Conservation (phyloP, 1,284 basidiomycete species). For the Phellopilus nigrolimitatus region DNA sequence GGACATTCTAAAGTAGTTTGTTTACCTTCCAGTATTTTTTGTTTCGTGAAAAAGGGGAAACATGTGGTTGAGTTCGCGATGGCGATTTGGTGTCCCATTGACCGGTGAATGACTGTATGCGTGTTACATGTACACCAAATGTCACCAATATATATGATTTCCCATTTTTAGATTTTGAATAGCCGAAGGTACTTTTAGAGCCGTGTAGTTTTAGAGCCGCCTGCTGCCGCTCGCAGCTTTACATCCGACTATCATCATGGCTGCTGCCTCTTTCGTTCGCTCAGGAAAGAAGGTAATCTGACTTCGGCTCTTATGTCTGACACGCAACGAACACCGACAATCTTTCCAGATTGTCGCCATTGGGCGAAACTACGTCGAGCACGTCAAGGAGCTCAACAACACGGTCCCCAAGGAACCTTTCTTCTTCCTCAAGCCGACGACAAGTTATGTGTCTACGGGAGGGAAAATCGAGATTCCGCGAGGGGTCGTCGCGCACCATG, state of each 20-base stretch:
- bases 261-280: conserved; percentile 13
- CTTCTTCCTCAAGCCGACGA: conserved; percentile 97
- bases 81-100: too few species aligned
- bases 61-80: too few species aligned
- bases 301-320: too few species aligned
- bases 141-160: too few species aligned
- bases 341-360: conserved; percentile 82
- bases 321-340: neutral
- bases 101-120: too few species aligned
- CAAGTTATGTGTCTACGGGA: conserved; percentile 77
- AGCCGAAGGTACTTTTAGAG: too few species aligned
- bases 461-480: conserved; percentile 82
- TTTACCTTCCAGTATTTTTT: too few species aligned
- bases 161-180: too few species aligned
- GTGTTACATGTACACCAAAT: too few species aligned
- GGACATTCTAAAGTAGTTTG: too few species aligned
- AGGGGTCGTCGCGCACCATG: conserved; percentile 85
- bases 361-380: conserved; percentile 80
- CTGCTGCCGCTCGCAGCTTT: neutral
- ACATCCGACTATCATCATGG: conserved; percentile 6
- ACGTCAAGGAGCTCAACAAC: conserved; percentile 91
- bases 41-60: too few species aligned
- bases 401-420: conserved; percentile 91
- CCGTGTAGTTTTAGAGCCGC: too few species aligned
- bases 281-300: conserved; percentile 14